Base-by-base conservation (phyloP, 352 stramenopile species). In the Pythium coloratum region DNA sequence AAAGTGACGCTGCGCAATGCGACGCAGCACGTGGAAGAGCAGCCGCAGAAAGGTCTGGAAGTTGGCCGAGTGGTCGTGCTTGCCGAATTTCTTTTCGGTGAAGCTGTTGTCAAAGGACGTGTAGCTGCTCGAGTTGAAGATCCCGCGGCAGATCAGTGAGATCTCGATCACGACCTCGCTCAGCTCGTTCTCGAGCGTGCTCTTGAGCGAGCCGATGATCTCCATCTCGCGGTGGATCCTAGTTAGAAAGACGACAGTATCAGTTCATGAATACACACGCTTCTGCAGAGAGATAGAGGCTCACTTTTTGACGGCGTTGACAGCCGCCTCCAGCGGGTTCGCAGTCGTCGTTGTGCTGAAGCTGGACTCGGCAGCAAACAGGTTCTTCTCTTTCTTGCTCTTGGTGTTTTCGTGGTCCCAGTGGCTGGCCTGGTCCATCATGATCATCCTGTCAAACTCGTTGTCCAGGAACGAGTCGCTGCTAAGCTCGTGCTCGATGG, bases 61-160 rank as follows among this genome's bases (percentile, higher is more conserved):
- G 33, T 88, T 81, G 57, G 50, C 71, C 10, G 84, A 90, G 53
- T 89, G 73, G 57, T 88, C 77, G 68, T 90, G 80, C 6, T 66
- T 76, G 18, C 84, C 86, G 55, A 93, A 95, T 6, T 80, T 82
- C 18, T 82, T 86, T 54, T 93, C 78, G 10, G 78, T 92, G 64
- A 91, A 91, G 33, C 70, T 78, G 63, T 89, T 90, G 53, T 86
- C 80, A 56, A 91, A 90, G 3, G 85, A 91, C n/a, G 81, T 93
- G 57, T 80, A 86, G 62, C 81, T 91, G 62, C 76, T 84, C 2
- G 79, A 78, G 60, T 90, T 91, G 73, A 89, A 93, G 51, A 91
- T 88, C 9, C 75, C 76, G 9, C 82, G 72, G 33, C 83, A 95
- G 24, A 93, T 85, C 32, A 83, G 75, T 32, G 84, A 88, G 47